phyloP scores from a whole-genome alignment of 2,329 filamentous ascomycete species.

The Corinectria fuckeliana region DNA sequence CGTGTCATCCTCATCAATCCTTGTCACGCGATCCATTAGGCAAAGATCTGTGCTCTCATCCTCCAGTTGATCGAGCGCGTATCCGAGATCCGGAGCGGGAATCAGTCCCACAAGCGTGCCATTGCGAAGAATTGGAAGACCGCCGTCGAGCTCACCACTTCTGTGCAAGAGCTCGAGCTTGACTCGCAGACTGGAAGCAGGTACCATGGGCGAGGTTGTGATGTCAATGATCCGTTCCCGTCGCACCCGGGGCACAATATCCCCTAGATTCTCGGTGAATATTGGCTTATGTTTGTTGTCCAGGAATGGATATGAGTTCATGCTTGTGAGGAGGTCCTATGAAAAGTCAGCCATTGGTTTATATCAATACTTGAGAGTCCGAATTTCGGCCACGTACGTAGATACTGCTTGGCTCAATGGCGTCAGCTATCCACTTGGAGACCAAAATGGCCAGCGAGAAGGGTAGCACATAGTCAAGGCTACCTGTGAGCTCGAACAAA shows the following conservation, averaged over 20 bases:
- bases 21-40: conserved; percentile 76
- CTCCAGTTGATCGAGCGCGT: conserved; percentile 82
- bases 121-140: conserved; percentile 83
- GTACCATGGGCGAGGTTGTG: conserved; percentile 78
- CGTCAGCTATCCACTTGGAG: conserved; percentile 98
- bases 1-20: conserved; percentile 67
- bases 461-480: conserved; percentile 91
- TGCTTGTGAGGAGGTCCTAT: conserved; percentile 87
- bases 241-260: conserved; percentile 80
- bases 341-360: conserved; percentile 21
- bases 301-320: conserved; percentile 98
- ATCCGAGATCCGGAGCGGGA: conserved; percentile 92
- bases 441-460: conserved; percentile 92
- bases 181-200: conserved; percentile 75
- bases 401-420: conserved; percentile 91
- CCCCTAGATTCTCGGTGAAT: conserved; percentile 86
- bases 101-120: conserved; percentile 87
- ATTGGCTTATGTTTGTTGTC: conserved; percentile 93
- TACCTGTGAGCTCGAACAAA: conserved; percentile 93
- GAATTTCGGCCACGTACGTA: conserved; percentile 63
- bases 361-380: neutral
- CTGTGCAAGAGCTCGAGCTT: conserved; percentile 85
- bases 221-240: conserved; percentile 87
- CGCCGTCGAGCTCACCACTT: conserved; percentile 89
- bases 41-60: conserved; percentile 78